Evolutionary conservation across 805 yeast species (phyloP).

Genomic region (Spathaspora hagerdaliae): DNA sequence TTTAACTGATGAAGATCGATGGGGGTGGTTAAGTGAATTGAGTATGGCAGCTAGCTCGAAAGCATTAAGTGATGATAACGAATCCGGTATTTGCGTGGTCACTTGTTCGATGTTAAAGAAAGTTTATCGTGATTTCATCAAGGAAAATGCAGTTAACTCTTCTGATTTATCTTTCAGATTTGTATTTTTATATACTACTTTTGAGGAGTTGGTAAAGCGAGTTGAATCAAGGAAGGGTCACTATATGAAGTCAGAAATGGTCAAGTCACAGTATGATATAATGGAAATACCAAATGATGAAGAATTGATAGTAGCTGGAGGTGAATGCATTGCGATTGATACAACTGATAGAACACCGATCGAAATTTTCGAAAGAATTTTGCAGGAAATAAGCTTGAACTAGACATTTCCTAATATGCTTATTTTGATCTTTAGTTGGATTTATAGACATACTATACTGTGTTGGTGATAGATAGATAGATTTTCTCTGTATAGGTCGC

Average conservation of each 20-base stretch:
- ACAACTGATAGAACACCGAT: conserved; percentile 28
- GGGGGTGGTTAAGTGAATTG: conserved; percentile 77
- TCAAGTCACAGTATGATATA: conserved; percentile 69
- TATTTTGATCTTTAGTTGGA: no score
- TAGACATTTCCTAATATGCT: no score
- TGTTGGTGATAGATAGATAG: no score
- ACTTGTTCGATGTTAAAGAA: conserved; percentile 85
- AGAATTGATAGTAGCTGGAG: conserved; percentile 35
- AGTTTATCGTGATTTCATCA: conserved; percentile 63
- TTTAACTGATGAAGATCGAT: conserved; percentile 82
- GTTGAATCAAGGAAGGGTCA: conserved; percentile 68
- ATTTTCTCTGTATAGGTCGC: no score
- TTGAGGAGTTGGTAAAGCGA: conserved; percentile 56
- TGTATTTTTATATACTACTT: conserved; percentile 64
- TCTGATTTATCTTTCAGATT: conserved; percentile 45
- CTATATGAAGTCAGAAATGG: conserved; percentile 85
- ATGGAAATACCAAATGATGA: conserved; percentile 63
- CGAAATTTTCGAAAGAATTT: conserved; percentile 19
- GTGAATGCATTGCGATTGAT: conserved; percentile 31
- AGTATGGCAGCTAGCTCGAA: conserved; percentile 35
- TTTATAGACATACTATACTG: no score
- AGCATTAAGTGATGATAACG: conserved; percentile 24
- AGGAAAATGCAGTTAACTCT: conserved; percentile 25
- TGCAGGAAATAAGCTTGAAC: background rate
- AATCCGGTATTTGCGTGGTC: conserved; percentile 44